Percentiles rank a stretch among this genome's conserved stretches.
phyloP scores from a whole-genome alignment of 352 stramenopile species.

The Aphanomyces cochlioides region DNA sequence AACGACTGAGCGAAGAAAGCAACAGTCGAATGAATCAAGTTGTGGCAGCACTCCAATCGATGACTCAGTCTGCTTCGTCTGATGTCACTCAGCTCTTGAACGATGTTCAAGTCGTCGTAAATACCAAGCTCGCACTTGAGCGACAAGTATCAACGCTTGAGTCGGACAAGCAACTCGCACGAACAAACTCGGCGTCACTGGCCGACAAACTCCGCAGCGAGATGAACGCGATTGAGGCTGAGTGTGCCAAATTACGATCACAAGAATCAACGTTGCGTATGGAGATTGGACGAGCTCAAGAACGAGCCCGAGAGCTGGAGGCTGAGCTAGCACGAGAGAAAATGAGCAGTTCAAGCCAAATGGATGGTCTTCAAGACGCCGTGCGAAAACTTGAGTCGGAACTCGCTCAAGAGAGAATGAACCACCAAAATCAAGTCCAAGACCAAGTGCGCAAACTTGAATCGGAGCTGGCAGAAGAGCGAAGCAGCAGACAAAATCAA shows the following conservation, averaged over 20 bases:
- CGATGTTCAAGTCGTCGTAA: neutral
- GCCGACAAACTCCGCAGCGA: slow-evolving; percentile 34
- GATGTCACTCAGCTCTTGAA: neutral
- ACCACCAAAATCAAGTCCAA: too few species aligned
- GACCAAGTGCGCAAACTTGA: slow-evolving; percentile 19
- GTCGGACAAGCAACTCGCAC: neutral
- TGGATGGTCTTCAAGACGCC: too few species aligned
- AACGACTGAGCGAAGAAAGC: slow-evolving; percentile 36
- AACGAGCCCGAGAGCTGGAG: too few species aligned
- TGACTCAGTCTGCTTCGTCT: slow-evolving; percentile 16
- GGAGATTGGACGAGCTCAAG: too few species aligned
- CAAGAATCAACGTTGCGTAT: neutral
- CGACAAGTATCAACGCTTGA: slow-evolving; percentile 43
- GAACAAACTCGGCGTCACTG: slow-evolving; percentile 4
- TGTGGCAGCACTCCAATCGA: slow-evolving; percentile 40
- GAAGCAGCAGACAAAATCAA: neutral
- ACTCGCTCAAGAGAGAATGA: too few species aligned
- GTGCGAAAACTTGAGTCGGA: too few species aligned
- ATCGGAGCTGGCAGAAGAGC: slow-evolving; percentile 6
- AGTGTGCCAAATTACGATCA: neutral
- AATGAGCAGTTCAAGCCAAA: too few species aligned
- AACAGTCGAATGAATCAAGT: slow-evolving; percentile 34
- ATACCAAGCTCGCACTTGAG: slow-evolving; percentile 24
- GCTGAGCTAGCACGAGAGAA: too few species aligned
- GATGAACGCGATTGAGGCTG: neutral